Conservation (phyloP, 73 alveolate species). For the Stentor coeruleus region DNA sequence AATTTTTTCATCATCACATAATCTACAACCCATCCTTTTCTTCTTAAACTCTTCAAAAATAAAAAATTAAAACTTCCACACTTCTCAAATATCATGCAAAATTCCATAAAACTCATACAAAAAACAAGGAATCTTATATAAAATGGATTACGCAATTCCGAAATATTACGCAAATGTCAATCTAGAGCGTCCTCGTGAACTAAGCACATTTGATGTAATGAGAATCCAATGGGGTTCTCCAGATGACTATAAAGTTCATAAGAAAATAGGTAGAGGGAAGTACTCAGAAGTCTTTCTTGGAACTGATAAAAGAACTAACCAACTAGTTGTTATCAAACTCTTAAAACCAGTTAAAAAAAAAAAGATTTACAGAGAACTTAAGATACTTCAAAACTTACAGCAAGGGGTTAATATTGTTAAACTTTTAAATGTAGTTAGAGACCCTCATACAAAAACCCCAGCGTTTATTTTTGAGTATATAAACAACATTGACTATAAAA, state of each 20-base stretch:
- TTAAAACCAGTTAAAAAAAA: constrained; percentile 93
- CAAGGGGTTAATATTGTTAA: constrained; percentile 89
- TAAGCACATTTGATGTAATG: no score
- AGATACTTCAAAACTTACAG: constrained; percentile 85
- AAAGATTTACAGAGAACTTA: constrained; percentile 91
- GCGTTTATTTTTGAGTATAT: constrained; percentile 85
- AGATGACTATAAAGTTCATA: constrained; percentile 83
- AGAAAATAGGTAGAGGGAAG: constrained; percentile 95
- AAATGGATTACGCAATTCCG: no score
- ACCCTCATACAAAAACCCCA: constrained; percentile 90
- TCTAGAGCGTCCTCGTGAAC: constrained; percentile 50
- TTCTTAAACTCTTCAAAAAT: no score
- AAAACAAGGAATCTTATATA: no score
- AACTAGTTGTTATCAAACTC: constrained; percentile 77
- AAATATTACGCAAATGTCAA: constrained; percentile 55
- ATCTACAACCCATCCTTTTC: no score
- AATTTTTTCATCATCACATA: no score
- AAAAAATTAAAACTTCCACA: no score
- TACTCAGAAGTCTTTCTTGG: constrained; percentile 97
- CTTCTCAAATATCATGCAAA: no score
- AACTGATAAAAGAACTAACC: constrained; percentile 64
- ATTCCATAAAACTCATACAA: no score
- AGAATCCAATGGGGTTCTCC: no score
- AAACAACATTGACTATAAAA: constrained; percentile 85
- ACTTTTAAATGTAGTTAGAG: constrained; percentile 91